Percentiles rank a stretch among this genome's conserved stretches.
Conservation (phyloP, 148 eudicot species). For the Rhododendron mucronatum region DNA sequence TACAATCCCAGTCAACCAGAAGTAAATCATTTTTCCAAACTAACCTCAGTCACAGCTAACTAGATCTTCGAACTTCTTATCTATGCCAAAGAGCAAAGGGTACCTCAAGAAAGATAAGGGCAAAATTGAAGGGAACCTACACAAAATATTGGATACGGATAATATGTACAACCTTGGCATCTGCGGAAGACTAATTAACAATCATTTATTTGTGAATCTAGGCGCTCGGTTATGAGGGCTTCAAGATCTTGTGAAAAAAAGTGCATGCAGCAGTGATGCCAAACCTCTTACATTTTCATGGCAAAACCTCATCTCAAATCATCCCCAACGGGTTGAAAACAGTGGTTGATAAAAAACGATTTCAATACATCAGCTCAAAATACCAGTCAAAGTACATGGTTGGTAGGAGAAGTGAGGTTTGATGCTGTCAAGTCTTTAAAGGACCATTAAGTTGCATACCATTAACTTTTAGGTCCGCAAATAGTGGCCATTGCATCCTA, state of each 20-base stretch:
- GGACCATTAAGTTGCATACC: conserved; percentile 39
- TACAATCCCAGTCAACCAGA: not conserved
- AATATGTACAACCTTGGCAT: not conserved
- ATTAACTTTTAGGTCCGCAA: conserved; percentile 81
- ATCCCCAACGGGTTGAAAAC: not conserved
- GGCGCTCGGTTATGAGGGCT: not conserved
- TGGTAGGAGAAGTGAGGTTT: not conserved
- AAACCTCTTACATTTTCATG: not conserved
- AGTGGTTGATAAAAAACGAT: not conserved
- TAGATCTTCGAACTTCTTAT: not conserved
- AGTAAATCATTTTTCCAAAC: not conserved
- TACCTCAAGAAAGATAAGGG: not conserved
- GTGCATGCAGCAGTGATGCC: not conserved
- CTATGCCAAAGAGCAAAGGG: not conserved
- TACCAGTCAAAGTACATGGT: not conserved
- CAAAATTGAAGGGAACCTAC: not conserved
- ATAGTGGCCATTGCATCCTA: conserved; percentile 94
- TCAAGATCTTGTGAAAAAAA: not conserved
- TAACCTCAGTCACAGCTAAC: not conserved
- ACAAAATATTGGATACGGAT: not conserved
- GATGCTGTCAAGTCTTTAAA: not conserved
- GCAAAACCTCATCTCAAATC: not conserved
- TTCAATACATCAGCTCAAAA: not conserved
- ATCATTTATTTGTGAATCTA: not conserved
- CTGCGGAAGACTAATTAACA: not conserved